Evolutionary conservation across 2,329 filamentous ascomycete genomes (phyloP), one percentile per base, ranked within the genome.

Genomic region (Hirsutella rhossiliensis): DNA sequence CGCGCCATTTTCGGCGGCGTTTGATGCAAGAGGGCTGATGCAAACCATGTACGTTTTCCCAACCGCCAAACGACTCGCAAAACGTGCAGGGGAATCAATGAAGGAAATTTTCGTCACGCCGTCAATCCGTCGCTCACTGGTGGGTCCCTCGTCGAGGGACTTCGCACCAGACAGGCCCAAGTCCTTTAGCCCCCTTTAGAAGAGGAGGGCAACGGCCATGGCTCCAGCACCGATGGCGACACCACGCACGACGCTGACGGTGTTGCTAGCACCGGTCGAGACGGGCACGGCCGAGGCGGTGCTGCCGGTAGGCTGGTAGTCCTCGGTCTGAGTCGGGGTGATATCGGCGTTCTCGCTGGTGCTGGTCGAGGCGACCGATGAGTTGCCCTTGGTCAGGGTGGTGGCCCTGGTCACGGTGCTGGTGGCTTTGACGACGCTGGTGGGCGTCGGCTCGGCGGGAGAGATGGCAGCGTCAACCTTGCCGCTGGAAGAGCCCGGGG

Each of bases 261-360:
- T 48, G n/a, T 50, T 46, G 28, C 54, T 58, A 20, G 55, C 61
- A n/a, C 55, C 60, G 11, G 59, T 61, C 23, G 59, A 51, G 27
- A 56, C 55, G 8, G 54, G 42, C 7, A 42, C 20, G 20, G 40
- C 37, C 18, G 52, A 47, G 37, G 46, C 48, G 46, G 51, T 50
- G 28, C 39, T 45, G 38, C 38, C 41, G 43, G 49, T 43, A 11
- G 46, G 32, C 23, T 38, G 37, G 17, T 27, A 36, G 8, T 38
- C 28, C 5, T 38, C 20, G 23, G 36, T 19, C 29, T 18, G 19
- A 19, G 40, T 19, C 3, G 47, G 37, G 18, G 41, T 31, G 19
- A 47, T 45, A 19, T 34, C 43, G 30, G 47, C 47, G 27, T 27
- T 44, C n/a, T 48, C 47, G 15, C 43, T 46, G 42, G 46, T 32